Evolutionary conservation across 176 grass and related monocot genomes (phyloP), one percentile per base, ranked within the genome.

Genomic region (Chloris gayana): DNA sequence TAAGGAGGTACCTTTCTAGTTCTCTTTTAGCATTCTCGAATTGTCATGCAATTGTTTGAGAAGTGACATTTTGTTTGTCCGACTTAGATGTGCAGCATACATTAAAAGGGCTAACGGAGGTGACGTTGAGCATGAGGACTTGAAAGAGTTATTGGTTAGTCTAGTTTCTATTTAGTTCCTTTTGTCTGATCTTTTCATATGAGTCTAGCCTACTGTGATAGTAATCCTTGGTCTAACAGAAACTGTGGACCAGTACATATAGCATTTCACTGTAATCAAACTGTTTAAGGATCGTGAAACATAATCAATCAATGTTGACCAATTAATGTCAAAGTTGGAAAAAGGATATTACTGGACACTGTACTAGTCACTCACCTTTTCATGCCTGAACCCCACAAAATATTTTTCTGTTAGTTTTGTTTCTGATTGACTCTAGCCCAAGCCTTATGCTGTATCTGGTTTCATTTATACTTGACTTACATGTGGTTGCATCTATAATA

Each of bases 1-100:
- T 89, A 75, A 80, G 87, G 57, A 85, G 87, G 87, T 89, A 85
- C 33, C 19, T 88, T 84, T 69, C 7, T 32, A 69, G 25, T 66
- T 37, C 21, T 4, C 4, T 80, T 65, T 21, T 69, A 49, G 60
- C 63, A 46, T 80, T 75, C 19, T 74, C 74, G 41, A 50, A 33
- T 9, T 34, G 4, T 65, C 15, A 63, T 9, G n/a, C 50, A 9
- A 80, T 22, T 33, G 62, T 60, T 42, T 75, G 53, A 75, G 41
- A 75, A 75, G 14, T 84, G 26, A 63, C 53, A n/a, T 53, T 50
- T 26, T 11, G 7, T 72, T 75, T 85, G 65, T 25, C 74, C 37
- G 14, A 50, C 65, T 50, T 69, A 88, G 86, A 80, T 88, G 86
- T 29, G 75, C 81, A 49, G 70, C 76, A 63, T 80, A 74, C 63